These are phyloP conservation scores for Incumbomyces lentus DNA, from an alignment of 2,329 filamentous ascomycete species.

Conservation along the genomic window DNA sequence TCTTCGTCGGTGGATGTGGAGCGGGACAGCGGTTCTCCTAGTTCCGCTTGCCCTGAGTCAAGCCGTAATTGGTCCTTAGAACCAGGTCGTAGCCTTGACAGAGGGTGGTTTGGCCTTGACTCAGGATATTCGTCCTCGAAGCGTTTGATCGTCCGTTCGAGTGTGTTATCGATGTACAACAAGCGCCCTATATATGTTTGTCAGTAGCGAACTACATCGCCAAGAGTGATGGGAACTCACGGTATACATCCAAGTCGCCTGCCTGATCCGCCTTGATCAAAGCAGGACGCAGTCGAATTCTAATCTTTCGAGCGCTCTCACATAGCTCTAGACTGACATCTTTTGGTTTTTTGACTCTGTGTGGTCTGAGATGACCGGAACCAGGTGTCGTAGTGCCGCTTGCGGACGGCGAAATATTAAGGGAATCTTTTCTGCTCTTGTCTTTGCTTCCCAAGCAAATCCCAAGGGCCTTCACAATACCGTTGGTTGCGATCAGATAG, in stretches of 20 bases:
- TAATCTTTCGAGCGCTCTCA: constrained; percentile 78
- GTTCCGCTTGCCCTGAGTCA: constrained; percentile 16
- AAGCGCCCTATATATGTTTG: constrained; percentile 56
- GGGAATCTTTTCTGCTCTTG: constrained; percentile 29
- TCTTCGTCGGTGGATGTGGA: constrained; percentile 23
- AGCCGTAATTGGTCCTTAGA: constrained; percentile 3
- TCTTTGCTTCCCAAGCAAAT: constrained; percentile 79
- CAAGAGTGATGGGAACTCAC: constrained; percentile 42
- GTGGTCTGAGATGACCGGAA: constrained; percentile 36
- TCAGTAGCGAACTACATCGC: constrained; percentile 21
- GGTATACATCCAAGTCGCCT: constrained; percentile 64
- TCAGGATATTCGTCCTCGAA: constrained; percentile 97
- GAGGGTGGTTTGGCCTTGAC: constrained; percentile 46
- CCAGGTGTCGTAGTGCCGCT: constrained; percentile 47
- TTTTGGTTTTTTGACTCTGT: constrained; percentile 59
- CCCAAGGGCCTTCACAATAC: constrained; percentile 84
- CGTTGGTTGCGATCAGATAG: constrained; percentile 91
- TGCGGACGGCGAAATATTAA: constrained; percentile 31
- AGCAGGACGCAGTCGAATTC: constrained; percentile 70
- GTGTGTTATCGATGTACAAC: constrained; percentile 75
- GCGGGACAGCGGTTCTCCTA: not conserved
- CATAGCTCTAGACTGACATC: constrained; percentile 90
- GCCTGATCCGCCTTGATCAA: constrained; percentile 62
- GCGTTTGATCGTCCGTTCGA: constrained; percentile 83
- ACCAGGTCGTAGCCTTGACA: constrained; percentile 11